phyloP scores from a whole-genome alignment of 1,284 basidiomycete species.

The Leccinum olivaceoglutinosum region DNA sequence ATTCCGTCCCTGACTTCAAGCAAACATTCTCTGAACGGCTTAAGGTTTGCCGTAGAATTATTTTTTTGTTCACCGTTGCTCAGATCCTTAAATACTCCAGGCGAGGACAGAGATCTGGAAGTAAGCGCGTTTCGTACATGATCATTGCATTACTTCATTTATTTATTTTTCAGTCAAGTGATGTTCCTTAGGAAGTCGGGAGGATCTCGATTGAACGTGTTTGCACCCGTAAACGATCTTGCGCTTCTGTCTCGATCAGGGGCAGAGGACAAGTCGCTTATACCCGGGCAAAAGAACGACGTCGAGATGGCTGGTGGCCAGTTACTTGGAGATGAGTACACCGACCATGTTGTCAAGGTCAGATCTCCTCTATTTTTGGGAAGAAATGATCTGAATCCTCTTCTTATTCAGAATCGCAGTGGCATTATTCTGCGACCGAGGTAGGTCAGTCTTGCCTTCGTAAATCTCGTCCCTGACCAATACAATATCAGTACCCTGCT shows the following conservation, averaged over 20 bases:
- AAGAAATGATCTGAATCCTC: not conserved
- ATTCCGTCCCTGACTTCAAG: slow-evolving; percentile 61
- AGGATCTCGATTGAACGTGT: slow-evolving; percentile 78
- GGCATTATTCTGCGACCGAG: slow-evolving; percentile 90
- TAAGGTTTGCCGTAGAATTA: slow-evolving; percentile 44
- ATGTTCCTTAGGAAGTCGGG: slow-evolving; percentile 75
- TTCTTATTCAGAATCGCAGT: slow-evolving; percentile 63
- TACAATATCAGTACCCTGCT: slow-evolving; percentile 61
- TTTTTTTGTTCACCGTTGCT: not conserved
- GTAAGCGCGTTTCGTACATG: slow-evolving; percentile 41
- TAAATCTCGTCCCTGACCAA: not conserved
- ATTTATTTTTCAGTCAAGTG: slow-evolving; percentile 59
- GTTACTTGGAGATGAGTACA: slow-evolving; percentile 90
- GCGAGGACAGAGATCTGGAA: slow-evolving; percentile 91
- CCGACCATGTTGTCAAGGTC: slow-evolving; percentile 87
- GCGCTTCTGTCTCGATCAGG: slow-evolving; percentile 70
- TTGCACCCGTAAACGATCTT: slow-evolving; percentile 85
- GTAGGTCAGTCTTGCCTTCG: slow-evolving; percentile 35
- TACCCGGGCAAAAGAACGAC: slow-evolving; percentile 68
- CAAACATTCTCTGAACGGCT: slow-evolving; percentile 87
- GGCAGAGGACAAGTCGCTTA: slow-evolving; percentile 46
- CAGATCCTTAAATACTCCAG: slow-evolving; percentile 30
- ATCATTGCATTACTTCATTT: not conserved
- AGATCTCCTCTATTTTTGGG: slow-evolving; percentile 9
- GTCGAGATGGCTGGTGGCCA: slow-evolving; percentile 79